Evolutionary conservation across 148 eudicot genomes (phyloP).

Genomic region (Diospyros lotus): DNA sequence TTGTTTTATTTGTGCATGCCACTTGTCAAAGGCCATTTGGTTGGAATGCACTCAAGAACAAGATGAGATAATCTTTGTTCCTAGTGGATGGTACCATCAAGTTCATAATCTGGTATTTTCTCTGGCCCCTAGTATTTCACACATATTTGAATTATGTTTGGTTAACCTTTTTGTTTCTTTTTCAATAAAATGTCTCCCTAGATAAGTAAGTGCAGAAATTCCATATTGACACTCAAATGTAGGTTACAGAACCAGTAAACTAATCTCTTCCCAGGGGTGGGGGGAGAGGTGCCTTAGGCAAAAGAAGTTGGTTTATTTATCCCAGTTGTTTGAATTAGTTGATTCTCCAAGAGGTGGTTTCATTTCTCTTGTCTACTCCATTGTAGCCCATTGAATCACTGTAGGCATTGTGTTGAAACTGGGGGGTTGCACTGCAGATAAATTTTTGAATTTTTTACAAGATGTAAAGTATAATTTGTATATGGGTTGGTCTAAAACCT

Average conservation of each 20-base stretch:
- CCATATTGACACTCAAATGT: neutral
- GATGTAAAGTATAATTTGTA: too few species aligned
- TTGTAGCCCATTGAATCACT: neutral
- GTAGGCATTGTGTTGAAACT: neutral
- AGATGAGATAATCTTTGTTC: constrained; percentile 89
- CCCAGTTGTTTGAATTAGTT: neutral
- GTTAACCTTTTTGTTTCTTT: neutral
- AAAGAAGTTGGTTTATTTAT: neutral
- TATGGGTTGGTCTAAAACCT: too few species aligned
- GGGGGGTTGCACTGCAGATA: neutral
- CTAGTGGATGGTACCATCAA: constrained; percentile 99
- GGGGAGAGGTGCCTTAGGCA: neutral
- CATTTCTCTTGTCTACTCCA: neutral
- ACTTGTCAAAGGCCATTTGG: constrained; percentile 70
- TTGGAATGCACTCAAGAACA: constrained; percentile 72
- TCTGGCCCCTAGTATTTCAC: neutral
- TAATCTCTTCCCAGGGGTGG: neutral
- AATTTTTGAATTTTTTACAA: too few species aligned
- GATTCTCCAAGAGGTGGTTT: neutral
- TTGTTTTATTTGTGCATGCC: constrained; percentile 16
- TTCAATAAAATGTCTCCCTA: neutral
- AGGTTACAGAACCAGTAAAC: neutral
- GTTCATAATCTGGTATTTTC: constrained; percentile 83
- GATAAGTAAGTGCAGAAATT: neutral
- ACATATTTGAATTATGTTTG: constrained; percentile 2